Evolutionary conservation across 2,329 filamentous ascomycete genomes (phyloP).

Genomic region (Colletotrichum sp.): DNA sequence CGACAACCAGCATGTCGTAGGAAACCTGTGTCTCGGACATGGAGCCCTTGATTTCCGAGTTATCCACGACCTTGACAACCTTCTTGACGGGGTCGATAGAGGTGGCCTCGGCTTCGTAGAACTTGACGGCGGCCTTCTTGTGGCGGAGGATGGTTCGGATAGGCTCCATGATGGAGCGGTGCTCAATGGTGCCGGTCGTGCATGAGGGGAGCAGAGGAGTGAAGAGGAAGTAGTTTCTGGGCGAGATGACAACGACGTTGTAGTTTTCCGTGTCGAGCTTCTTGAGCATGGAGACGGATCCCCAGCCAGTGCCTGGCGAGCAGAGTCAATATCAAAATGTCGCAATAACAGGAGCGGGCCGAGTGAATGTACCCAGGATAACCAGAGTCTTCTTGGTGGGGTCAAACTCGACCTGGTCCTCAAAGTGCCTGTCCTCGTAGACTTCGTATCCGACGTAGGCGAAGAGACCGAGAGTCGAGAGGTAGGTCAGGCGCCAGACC

Average conservation of each 20-base stretch:
- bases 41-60: slow-evolving; percentile 89
- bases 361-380: slow-evolving; percentile 73
- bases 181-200: slow-evolving; percentile 96
- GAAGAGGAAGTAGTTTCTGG: slow-evolving; percentile 99
- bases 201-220: slow-evolving; percentile 96
- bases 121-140: slow-evolving; percentile 93
- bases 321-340: slow-evolving; percentile 18
- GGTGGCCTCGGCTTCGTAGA: slow-evolving; percentile 96
- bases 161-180: slow-evolving; percentile 99
- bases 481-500: slow-evolving; percentile 82
- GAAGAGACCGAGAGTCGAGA: slow-evolving; percentile 72
- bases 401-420: slow-evolving; percentile 79
- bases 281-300: slow-evolving; percentile 92
- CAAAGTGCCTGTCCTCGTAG: slow-evolving; percentile 82
- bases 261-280: slow-evolving; percentile 99
- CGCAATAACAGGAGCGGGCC: not conserved
- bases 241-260: slow-evolving; percentile 97
- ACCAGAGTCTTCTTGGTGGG: slow-evolving; percentile 96
- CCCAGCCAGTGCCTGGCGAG: slow-evolving; percentile 87
- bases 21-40: slow-evolving; percentile 85
- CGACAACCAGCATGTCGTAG: slow-evolving; percentile 98
- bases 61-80: slow-evolving; percentile 87
- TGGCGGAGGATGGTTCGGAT: slow-evolving; percentile 94
- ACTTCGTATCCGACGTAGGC: slow-evolving; percentile 81
- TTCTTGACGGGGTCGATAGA: slow-evolving; percentile 94